A percentile compares a stretch with the other conserved stretches of the same genome.
phyloP scores from a whole-genome alignment of 371 early-diverging fungal species.

The Funneliformis caledonium region DNA sequence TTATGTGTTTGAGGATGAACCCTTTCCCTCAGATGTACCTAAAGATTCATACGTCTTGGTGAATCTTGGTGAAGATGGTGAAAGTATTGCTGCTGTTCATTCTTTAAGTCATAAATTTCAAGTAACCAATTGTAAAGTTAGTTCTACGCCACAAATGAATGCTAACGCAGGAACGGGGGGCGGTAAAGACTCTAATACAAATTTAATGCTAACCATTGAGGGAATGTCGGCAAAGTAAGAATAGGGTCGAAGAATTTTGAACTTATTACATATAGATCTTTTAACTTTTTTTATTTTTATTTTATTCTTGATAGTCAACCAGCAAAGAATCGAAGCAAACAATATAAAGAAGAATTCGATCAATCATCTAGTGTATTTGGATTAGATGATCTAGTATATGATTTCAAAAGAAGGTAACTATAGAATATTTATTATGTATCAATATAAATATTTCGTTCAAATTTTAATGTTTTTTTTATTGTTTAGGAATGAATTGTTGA shows the following conservation, averaged over 20 bases:
- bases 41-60: constrained; percentile 57
- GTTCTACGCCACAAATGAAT: constrained; percentile 31
- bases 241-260: not conserved
- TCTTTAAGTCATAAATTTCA: constrained; percentile 60
- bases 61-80: constrained; percentile 52
- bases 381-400: constrained; percentile 32
- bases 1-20: constrained; percentile 62
- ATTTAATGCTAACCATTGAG: constrained; percentile 40
- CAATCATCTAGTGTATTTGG: constrained; percentile 25
- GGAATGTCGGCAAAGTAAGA: constrained; percentile 31
- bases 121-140: constrained; percentile 52
- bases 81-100: constrained; percentile 46
- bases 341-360: constrained; percentile 20
- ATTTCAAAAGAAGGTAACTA: constrained; percentile 24
- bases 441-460: not conserved
- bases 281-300: not conserved
- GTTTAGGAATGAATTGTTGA: not conserved
- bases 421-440: not conserved
- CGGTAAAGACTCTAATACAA: constrained; percentile 16
- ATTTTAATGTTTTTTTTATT: not conserved
- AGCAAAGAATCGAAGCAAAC: not conserved
- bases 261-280: not conserved
- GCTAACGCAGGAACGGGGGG: not conserved
- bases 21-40: constrained; percentile 51
- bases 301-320: not conserved